Evolutionary conservation across 2,329 filamentous ascomycete genomes (phyloP).

Genomic region (Fusarium kyushuense): DNA sequence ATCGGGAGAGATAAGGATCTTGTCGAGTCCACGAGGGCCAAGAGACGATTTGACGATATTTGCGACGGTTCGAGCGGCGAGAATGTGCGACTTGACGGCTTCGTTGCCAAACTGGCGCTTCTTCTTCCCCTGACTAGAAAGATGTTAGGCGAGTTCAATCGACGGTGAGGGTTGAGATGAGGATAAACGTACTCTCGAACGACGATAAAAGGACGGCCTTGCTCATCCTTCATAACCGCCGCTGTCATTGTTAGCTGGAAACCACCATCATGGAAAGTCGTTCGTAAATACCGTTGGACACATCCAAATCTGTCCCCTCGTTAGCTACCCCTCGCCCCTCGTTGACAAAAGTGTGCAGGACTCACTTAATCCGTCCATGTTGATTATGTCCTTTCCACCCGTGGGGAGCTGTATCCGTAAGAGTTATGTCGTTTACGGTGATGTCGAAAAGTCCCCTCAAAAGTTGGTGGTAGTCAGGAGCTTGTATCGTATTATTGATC

Average conservation of each 20-base stretch:
- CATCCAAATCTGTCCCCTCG: conserved; percentile 75
- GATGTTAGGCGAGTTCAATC: conserved; percentile 39
- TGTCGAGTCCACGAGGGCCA: conserved; percentile 95
- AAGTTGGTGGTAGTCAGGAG: conserved; percentile 47
- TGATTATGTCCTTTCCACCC: conserved; percentile 48
- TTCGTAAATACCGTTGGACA: conserved; percentile 77
- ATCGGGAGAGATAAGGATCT: conserved; percentile 98
- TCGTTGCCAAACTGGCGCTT: conserved; percentile 97
- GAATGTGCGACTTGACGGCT: conserved; percentile 97
- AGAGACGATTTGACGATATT: conserved; percentile 98
- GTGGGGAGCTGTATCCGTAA: conserved; percentile 47
- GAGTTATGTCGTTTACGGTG: conserved; percentile 41
- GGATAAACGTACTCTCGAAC: conserved; percentile 86
- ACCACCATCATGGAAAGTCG: conserved; percentile 19
- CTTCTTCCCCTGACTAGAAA: conserved; percentile 89
- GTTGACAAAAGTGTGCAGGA: conserved; percentile 43
- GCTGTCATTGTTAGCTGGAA: conserved; percentile 58
- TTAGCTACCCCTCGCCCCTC: conserved; percentile 53
- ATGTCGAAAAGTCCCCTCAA: conserved; percentile 42
- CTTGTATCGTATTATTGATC: conserved; percentile 49
- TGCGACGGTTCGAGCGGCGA: conserved; percentile 94
- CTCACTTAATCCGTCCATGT: conserved; percentile 56
- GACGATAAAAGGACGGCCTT: conserved; percentile 96
- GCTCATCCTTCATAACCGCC: conserved; percentile 92
- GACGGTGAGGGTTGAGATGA: conserved; percentile 3